Evolutionary conservation across 768 basidiomycete genomes (phyloP), one percentile per base, ranked within the genome.

Genomic region (Agrocybe chaxingu): DNA sequence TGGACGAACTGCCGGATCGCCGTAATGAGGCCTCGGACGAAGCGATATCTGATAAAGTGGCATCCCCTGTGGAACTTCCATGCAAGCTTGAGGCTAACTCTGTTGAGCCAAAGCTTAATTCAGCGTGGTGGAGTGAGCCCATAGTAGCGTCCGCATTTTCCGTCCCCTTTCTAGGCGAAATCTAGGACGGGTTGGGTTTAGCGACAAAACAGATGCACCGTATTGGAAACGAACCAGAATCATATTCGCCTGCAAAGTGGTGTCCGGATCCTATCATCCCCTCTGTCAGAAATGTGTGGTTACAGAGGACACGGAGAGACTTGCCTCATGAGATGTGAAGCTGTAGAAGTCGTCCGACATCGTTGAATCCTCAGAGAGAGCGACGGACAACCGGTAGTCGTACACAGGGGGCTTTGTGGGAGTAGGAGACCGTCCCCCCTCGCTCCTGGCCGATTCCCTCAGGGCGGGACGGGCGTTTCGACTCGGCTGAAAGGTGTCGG

Each of bases 311-410:
- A 11, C 30, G 16, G n/a, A 13, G 6, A 30, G 10, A 37, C 57
- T 11, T 24, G 56, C 60, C 49, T 57, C 46, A 1, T 57, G 46
- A 36, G 57, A 61, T 43, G 50, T 51, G 42, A 58, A 47, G 47
- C 60, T 61, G 40, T 61, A 56, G 46, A 56, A 61, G 44, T 61
- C 60, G n/a, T 58, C 60, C 12, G 60, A 58, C 6, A 34, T 30
- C 38, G 42, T 51, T 19, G 55, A 58, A 39, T 54, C 53, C 13
- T 54, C 53, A 36, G 58, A 52, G 24, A 13, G 31, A 13, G 41
- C 51, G 47, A 32, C 33, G 33, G 42, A 38, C 13, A 29, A 37
- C 42, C 38, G 30, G 34, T 29, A 40, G 8, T 30, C 47, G 42
- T 46, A 35, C 34, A 13, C 48, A 16, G 8, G 32, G 19, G 12